Conservation (phyloP, 257 asterid species). For the Solanum virginianum region DNA sequence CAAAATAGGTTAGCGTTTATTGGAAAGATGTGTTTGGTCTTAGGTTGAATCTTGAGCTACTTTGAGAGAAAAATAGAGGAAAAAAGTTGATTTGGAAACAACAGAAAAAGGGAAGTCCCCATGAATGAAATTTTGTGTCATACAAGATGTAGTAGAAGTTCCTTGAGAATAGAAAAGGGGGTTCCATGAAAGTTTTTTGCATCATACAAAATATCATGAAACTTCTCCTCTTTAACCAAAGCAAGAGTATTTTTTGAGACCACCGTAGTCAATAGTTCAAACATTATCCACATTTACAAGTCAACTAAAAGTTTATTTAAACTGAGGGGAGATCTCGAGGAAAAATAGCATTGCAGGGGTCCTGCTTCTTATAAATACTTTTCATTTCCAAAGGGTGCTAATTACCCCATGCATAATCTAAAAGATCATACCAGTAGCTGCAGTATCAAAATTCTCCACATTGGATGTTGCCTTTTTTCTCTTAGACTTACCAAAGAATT, state of each 20-base stretch:
- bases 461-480: constrained; percentile 56
- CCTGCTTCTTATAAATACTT: not conserved
- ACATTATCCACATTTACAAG: not conserved
- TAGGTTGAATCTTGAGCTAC: not conserved
- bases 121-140: not conserved
- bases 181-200: not conserved
- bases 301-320: not conserved
- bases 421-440: constrained; percentile 51
- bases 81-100: not conserved
- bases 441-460: constrained; percentile 54
- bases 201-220: too few relatives aligned
- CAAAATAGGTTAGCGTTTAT: not conserved
- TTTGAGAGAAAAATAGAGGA: not conserved
- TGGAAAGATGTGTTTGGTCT: not conserved
- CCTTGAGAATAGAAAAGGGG: not conserved
- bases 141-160: not conserved
- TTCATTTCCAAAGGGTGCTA: not conserved
- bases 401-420: not conserved
- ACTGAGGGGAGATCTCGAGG: not conserved
- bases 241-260: not conserved
- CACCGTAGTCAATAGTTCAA: not conserved
- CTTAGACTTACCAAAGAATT: constrained; percentile 57
- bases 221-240: too few relatives aligned
- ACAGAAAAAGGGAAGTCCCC: not conserved
- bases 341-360: not conserved